phyloP scores from a whole-genome alignment of 83 land plant genomes.

The Picea mariana region DNA sequence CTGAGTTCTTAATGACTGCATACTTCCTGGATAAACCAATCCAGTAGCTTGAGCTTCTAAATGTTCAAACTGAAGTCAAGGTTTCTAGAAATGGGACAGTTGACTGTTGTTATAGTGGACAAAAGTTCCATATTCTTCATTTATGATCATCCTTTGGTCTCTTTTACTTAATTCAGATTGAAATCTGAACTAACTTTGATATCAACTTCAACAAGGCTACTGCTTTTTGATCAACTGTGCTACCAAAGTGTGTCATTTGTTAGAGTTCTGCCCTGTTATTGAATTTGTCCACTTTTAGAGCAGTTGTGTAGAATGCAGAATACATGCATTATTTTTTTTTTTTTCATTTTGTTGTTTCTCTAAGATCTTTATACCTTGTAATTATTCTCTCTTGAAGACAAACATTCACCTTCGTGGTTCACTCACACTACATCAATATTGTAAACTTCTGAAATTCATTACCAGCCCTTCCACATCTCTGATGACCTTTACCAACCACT shows the following conservation, averaged over 20 bases:
- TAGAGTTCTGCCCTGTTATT: not conserved
- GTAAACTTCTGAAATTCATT: not conserved
- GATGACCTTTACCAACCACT: not conserved
- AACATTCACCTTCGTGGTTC: not conserved
- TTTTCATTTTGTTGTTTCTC: not conserved
- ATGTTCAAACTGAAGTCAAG: conserved; percentile 5
- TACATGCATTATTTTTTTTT: not conserved
- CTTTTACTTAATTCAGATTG: not conserved
- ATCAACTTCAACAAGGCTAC: not conserved
- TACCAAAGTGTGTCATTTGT: not conserved
- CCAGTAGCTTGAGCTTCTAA: not conserved
- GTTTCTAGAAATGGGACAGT: conserved; percentile 3
- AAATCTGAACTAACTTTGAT: not conserved
- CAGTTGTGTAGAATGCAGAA: not conserved
- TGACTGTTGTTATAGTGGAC: too few relatives aligned
- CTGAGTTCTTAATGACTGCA: not conserved
- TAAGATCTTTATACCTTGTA: too few relatives aligned
- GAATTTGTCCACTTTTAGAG: not conserved
- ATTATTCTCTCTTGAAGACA: too few relatives aligned
- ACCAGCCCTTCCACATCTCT: not conserved
- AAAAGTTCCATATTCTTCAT: not conserved
- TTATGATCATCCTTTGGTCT: not conserved
- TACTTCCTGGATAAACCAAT: not conserved
- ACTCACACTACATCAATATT: not conserved
- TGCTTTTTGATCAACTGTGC: not conserved